Percentiles rank a stretch among this genome's conserved stretches.
These are phyloP conservation scores for Elsinoe arachidis DNA, from an alignment of 2,329 filamentous ascomycete species.

Conservation along the genomic window DNA sequence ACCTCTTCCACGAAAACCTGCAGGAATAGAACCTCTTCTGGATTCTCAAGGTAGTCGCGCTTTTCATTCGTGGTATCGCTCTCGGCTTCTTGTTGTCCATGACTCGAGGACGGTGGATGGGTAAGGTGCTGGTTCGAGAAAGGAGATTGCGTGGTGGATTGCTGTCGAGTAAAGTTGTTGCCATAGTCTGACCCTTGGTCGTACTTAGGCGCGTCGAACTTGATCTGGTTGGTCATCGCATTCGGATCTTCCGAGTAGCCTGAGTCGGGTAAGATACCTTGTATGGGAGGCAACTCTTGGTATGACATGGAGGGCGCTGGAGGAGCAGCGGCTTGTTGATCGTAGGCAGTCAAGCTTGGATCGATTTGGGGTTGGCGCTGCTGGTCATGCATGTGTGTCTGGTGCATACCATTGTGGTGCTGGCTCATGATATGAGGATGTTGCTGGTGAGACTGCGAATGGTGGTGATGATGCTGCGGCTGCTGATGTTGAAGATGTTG, in stretches of 20 bases:
- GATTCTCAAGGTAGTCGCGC: conserved; percentile 58
- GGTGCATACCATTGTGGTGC: conserved; percentile 10
- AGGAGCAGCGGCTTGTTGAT: conserved; percentile 26
- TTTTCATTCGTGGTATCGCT: conserved; percentile 35
- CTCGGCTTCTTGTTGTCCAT: conserved; percentile 25
- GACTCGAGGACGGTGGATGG: conserved; percentile 27
- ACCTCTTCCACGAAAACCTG: conserved; percentile 88
- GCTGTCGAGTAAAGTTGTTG: conserved; percentile 19
- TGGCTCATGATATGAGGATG: conserved; percentile 9
- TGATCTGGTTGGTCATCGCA: conserved; percentile 13
- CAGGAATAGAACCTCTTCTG: conserved; percentile 80
- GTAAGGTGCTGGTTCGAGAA: conserved; percentile 31
- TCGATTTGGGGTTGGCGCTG: conserved; percentile 10
- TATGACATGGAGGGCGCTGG: conserved; percentile 30
- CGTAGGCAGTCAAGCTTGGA: conserved; percentile 19
- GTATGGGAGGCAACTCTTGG: conserved; percentile 44
- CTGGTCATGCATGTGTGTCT: conserved; percentile 3
- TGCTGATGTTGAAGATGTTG: conserved; percentile 25
- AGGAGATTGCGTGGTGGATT: conserved; percentile 24
- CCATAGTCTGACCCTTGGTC: conserved; percentile 25
- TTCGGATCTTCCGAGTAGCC: conserved; percentile 29
- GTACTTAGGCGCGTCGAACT: conserved; percentile 24
- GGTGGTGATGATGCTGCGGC: conserved; percentile 20
- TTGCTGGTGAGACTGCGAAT: background rate
- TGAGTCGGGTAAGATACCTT: conserved; percentile 38